These are phyloP conservation scores for Aspergillus bertholletiae DNA, from an alignment of 495 filamentous ascomycete genomes.

Conservation along the genomic window DNA sequence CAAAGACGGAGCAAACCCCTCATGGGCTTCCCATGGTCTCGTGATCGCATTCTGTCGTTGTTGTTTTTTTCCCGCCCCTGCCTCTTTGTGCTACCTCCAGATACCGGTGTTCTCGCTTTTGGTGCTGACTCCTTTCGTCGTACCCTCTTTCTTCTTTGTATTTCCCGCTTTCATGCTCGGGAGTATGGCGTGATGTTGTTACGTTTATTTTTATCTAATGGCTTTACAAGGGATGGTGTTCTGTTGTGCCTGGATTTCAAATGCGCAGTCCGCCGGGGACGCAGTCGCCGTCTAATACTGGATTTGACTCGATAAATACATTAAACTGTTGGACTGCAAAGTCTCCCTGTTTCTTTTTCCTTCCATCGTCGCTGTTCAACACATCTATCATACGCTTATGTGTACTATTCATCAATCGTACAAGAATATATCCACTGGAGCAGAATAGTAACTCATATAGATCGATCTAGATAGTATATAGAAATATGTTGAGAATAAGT, in stretches of 20 bases:
- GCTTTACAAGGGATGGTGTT: slow-evolving; percentile 14
- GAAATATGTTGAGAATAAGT: too few species aligned
- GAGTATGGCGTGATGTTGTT: slow-evolving; percentile 18
- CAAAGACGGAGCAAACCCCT: slow-evolving; percentile 27
- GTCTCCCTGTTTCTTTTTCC: not conserved
- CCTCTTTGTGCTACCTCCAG: not conserved
- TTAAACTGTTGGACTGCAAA: not conserved
- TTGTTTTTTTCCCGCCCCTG: not conserved
- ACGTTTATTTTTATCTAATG: slow-evolving; percentile 8
- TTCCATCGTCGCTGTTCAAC: not conserved
- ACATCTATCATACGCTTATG: not conserved
- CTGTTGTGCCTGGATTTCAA: slow-evolving; percentile 6
- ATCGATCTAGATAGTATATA: too few species aligned
- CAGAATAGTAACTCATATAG: too few species aligned
- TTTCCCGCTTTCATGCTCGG: not conserved
- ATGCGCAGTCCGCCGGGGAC: not conserved
- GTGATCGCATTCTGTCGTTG: slow-evolving; percentile 4
- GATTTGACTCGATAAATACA: not conserved
- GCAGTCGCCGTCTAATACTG: not conserved
- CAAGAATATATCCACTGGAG: not conserved
- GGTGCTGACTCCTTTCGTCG: not conserved
- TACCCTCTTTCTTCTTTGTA: not conserved
- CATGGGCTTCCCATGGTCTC: slow-evolving; percentile 32
- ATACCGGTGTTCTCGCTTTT: slow-evolving; percentile 2
- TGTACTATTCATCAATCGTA: not conserved